Evolutionary conservation across 106 monocot genomes (phyloP), one percentile per base, ranked within the genome.

Genomic region (Alisma plantagoaquatica): DNA sequence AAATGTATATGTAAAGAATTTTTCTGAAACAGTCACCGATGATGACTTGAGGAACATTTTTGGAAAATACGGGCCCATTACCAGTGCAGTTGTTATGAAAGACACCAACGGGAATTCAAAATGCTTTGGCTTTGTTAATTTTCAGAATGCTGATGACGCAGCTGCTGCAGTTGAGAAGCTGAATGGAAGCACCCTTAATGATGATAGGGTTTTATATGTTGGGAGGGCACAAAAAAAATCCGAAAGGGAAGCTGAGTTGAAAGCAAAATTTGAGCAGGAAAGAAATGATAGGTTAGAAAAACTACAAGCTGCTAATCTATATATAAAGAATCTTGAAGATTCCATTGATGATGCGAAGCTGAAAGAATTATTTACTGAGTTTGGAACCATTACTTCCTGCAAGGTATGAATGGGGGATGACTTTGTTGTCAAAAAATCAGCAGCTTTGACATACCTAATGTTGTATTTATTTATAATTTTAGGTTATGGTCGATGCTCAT

Each of bases 1-100:
- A 46, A 81, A 73, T 70, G 66, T 86, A 2, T 86, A 64, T 67
- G 43, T 86, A n/a, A 86, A 86, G 41, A 86, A 81, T 38, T 71
- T 81, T 8, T 61, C 73, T 10, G 77, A 65, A 55, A 27, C 47
- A 27, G 52, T 65, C 23, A 81, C 42, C 41, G 68, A 73, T 28
- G 70, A 81, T 43, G 70, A 81, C 23, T 44, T 86, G 28, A 67
- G 31, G 29, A 60, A 56, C 4, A 46, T 56, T 35, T 86, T 86
- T 65, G 49, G 64, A 3, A 29, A 27, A 16, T 81, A 54, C 55
- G 86, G 86, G 38, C 27, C 55, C 12, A 77, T 81, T 4, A 70
- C 57, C 10, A 80, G 76, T 55, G 76, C 67, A 24, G 66, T 69
- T 16, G 65, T 84, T 43, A 75, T 79, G 72, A 79, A 49, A 58